Percentiles rank a stretch among this genome's conserved stretches.
Conservation (phyloP, 352 stramenopile genomes). For the Phytophthora citrophthora region DNA sequence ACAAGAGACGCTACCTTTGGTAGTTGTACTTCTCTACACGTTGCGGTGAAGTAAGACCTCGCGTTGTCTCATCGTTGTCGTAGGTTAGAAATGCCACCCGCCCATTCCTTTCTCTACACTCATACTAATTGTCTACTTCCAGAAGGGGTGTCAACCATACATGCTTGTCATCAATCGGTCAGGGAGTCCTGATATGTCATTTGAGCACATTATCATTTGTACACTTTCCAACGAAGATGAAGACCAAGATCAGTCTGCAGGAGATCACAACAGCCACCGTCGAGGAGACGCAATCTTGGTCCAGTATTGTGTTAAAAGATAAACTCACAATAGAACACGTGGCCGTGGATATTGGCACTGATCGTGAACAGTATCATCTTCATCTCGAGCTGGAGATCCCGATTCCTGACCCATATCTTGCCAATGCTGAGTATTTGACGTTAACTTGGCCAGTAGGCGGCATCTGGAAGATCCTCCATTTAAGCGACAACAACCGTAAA, state of each 20-base stretch:
- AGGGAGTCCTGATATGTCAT: slow-evolving; percentile 2
- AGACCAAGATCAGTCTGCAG: slow-evolving; percentile 25
- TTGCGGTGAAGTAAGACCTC: no score
- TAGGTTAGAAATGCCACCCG: slow-evolving; percentile 33
- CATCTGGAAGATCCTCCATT: slow-evolving; percentile 56
- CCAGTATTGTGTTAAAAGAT: slow-evolving; percentile 47
- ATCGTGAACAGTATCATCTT: slow-evolving; percentile 57
- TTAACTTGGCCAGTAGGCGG: slow-evolving; percentile 56
- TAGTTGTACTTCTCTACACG: no score
- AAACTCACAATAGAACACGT: slow-evolving; percentile 52
- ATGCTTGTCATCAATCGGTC: slow-evolving; percentile 7
- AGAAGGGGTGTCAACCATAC: slow-evolving; percentile 20
- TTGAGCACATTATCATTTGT: slow-evolving; percentile 2
- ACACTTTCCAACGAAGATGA: slow-evolving; percentile 14
- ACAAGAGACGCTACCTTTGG: no score
- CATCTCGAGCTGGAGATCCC: slow-evolving; percentile 46
- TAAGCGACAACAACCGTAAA: slow-evolving; percentile 33
- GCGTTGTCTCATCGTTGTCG: slow-evolving; percentile 4
- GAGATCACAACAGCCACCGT: slow-evolving; percentile 13
- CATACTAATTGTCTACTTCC: not conserved
- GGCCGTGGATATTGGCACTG: slow-evolving; percentile 50
- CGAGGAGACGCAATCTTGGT: slow-evolving; percentile 53
- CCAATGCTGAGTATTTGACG: slow-evolving; percentile 50
- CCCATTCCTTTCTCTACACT: not conserved
- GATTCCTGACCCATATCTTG: slow-evolving; percentile 37